These are phyloP conservation scores for Solanum virginianum DNA, from an alignment of 257 asterid genomes.

Conservation along the genomic window DNA sequence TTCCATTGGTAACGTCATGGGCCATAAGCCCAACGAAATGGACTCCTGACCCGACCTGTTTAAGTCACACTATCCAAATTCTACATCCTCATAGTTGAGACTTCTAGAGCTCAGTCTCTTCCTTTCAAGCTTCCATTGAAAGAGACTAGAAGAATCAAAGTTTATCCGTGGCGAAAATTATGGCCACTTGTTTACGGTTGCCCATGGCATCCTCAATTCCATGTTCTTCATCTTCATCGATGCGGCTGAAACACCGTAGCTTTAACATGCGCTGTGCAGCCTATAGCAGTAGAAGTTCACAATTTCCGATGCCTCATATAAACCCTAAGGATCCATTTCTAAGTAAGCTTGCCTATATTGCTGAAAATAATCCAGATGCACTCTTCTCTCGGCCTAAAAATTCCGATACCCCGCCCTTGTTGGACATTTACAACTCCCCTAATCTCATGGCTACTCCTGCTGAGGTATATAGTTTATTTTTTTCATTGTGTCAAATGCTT, in stretches of 20 bases:
- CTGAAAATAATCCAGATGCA: slow-evolving; percentile 51
- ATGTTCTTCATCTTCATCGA: slow-evolving; percentile 26
- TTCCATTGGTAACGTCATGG: not conserved
- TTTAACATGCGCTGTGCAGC: not conserved
- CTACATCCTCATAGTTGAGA: not conserved
- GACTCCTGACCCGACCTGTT: not conserved
- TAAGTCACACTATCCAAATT: not conserved
- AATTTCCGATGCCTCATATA: slow-evolving; percentile 58
- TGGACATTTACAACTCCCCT: slow-evolving; percentile 65
- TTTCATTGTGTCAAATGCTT: not conserved
- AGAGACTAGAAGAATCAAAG: not conserved
- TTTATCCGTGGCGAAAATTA: slow-evolving; percentile 1
- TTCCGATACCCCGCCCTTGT: slow-evolving; percentile 48
- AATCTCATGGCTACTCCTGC: slow-evolving; percentile 83
- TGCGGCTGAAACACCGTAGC: slow-evolving; percentile 28
- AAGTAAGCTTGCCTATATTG: slow-evolving; percentile 62
- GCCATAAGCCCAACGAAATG: not conserved
- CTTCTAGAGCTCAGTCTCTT: not conserved
- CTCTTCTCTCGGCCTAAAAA: slow-evolving; percentile 41
- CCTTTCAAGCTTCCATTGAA: not conserved
- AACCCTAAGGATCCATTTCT: slow-evolving; percentile 84
- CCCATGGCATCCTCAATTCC: slow-evolving; percentile 50
- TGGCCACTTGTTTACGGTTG: slow-evolving; percentile 50
- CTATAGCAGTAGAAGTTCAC: slow-evolving; percentile 13
- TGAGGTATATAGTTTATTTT: slow-evolving; percentile 17